These are phyloP conservation scores for Calocybe gangraenosa DNA, from an alignment of 768 basidiomycete species.

Conservation along the genomic window DNA sequence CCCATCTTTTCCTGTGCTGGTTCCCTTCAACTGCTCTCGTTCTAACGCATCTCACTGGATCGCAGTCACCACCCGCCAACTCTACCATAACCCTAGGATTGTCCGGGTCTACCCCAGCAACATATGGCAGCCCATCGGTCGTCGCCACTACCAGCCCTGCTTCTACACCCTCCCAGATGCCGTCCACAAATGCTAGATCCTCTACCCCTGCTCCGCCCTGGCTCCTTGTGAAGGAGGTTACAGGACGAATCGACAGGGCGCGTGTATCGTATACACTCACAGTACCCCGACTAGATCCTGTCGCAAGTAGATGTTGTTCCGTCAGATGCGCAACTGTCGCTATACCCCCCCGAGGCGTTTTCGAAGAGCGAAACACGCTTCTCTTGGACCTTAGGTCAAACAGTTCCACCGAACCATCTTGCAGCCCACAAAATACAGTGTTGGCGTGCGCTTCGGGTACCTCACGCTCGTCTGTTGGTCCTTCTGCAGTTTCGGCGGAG, in stretches of 20 bases:
- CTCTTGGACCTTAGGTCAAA: conserved; percentile 49
- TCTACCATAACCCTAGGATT: conserved; percentile 44
- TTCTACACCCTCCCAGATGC: conserved; percentile 4
- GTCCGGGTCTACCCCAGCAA: conserved; percentile 38
- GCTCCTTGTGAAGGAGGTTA: conserved; percentile 33
- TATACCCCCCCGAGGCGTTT: conserved; percentile 35
- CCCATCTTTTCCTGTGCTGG: conserved; percentile 19
- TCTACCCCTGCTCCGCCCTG: conserved; percentile 48
- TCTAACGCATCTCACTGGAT: conserved; percentile 45
- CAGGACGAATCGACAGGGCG: not conserved
- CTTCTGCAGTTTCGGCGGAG: not conserved
- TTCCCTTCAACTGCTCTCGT: conserved; percentile 16
- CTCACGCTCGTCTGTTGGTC: conserved; percentile 31
- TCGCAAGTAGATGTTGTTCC: conserved; percentile 46
- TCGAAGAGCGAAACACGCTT: conserved; percentile 18
- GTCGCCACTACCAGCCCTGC: conserved; percentile 42
- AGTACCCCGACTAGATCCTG: conserved; percentile 53
- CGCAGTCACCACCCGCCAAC: conserved; percentile 57
- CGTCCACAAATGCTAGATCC: conserved; percentile 35
- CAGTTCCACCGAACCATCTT: conserved; percentile 49
- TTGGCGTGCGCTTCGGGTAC: conserved; percentile 36
- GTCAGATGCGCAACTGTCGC: conserved; percentile 33
- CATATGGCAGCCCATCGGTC: conserved; percentile 57
- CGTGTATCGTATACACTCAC: conserved; percentile 54
- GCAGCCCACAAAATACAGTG: conserved; percentile 49